These are phyloP conservation scores for Bacidia rubella DNA, from an alignment of 495 filamentous ascomycete genomes.

Conservation along the genomic window DNA sequence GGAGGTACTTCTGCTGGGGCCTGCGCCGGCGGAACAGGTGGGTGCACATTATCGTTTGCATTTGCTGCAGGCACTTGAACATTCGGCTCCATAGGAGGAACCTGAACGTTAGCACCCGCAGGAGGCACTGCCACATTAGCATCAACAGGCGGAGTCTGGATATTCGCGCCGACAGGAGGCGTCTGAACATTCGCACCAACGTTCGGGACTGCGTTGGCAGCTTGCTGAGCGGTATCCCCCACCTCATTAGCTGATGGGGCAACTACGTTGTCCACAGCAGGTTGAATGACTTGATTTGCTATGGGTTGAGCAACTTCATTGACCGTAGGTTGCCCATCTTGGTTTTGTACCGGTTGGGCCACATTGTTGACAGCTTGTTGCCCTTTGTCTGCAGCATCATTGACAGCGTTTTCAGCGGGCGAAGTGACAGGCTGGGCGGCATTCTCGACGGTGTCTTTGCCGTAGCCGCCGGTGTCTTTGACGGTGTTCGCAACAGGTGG, in stretches of 20 bases:
- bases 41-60: neutral
- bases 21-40: neutral
- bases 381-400: neutral
- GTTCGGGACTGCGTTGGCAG: neutral
- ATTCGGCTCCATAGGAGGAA: neutral
- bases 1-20: neutral
- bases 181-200: neutral
- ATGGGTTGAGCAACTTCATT: slow-evolving; percentile 1
- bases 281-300: neutral
- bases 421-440: neutral
- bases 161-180: neutral
- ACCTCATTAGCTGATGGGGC: neutral
- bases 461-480: too few species aligned
- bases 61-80: neutral
- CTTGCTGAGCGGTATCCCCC: neutral
- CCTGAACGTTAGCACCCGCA: neutral
- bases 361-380: slow-evolving; percentile 2
- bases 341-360: neutral
- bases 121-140: neutral
- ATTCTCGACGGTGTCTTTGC: too few species aligned
- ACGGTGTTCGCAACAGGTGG: neutral
- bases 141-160: neutral
- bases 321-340: neutral
- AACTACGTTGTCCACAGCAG: neutral
- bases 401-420: slow-evolving; percentile 2